Base-by-base conservation (phyloP, 2,329 filamentous ascomycete species). In the Arthrobotrys entomopaga region DNA sequence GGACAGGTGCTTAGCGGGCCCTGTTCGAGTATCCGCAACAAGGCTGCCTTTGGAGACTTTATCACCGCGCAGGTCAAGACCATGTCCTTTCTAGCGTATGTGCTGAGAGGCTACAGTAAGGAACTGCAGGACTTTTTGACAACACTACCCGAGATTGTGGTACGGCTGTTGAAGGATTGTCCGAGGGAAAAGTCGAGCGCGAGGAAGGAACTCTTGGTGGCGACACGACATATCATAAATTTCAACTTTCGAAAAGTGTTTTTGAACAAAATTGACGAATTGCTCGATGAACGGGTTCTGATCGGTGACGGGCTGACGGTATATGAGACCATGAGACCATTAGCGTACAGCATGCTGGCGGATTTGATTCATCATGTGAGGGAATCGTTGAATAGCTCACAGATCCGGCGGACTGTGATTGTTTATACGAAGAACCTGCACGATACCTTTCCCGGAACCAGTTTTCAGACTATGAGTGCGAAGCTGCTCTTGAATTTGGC, bases 381-480 rank as follows among this genome's bases (percentile, higher is more conserved):
- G 66, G 95, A 98, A 75, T 89, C 89, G n/a, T 84, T 99, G 20
- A 89, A 87, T 20, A 91, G 92, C 8, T 90, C 94, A 77, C 95
- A 98, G 82, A 99, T 99, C 76, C 89, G 93, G 53, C 91, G 93
- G 80, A 98, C 96, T 0, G 93, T 99, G 8, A 92, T 97, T 80
- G 95, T 99, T 2, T 99, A 99, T 82, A 98, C 96, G 0, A 92
- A 90, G 80, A 98, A 98, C 79, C 84, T 99, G 20, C 93, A 97
- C 79, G 95, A 98, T 81, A 92, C 92, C 76, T 97, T 97, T 76
- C 96, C 95, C 0, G 96, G 96, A 7, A 98, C 96, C 0, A 99
- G 94, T 81, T 99, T 99, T 80, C 96, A 99, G 82, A 99, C 95
- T 0, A 99, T 99, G 95, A 98, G 95, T 79, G 96, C 95, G 0